phyloP scores from a whole-genome alignment of 2,329 filamentous ascomycete species.

The Ascochyta pisi region DNA sequence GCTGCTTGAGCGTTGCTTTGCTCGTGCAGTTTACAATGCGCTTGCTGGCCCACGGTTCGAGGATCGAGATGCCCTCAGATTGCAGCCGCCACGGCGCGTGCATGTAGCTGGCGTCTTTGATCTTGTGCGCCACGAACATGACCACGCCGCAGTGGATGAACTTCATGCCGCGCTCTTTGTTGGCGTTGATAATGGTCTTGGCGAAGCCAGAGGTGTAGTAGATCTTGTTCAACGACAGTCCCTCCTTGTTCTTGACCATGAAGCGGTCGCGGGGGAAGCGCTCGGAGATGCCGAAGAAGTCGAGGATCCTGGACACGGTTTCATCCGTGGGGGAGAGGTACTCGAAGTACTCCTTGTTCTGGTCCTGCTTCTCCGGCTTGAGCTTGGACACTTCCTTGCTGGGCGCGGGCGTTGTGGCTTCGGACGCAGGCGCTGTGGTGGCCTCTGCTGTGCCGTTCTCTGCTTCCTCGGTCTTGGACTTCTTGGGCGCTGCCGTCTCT shows the following conservation, averaged over 20 bases:
- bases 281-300: slow-evolving; percentile 83
- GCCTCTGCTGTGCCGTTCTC: slow-evolving; percentile 21
- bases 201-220: slow-evolving; percentile 92
- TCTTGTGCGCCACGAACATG: slow-evolving; percentile 74
- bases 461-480: slow-evolving; percentile 40
- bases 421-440: slow-evolving; percentile 24
- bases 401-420: slow-evolving; percentile 17
- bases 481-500: slow-evolving; percentile 38
- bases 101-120: slow-evolving; percentile 96
- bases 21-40: slow-evolving; percentile 78
- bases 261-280: slow-evolving; percentile 90
- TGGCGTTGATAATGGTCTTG: slow-evolving; percentile 82
- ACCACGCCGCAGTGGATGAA: slow-evolving; percentile 97
- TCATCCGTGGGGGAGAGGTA: slow-evolving; percentile 78
- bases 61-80: slow-evolving; percentile 87
- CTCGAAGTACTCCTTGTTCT: slow-evolving; percentile 87
- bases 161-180: slow-evolving; percentile 90
- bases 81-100: slow-evolving; percentile 94
- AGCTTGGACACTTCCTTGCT: slow-evolving; percentile 37
- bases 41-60: slow-evolving; percentile 87
- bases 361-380: slow-evolving; percentile 58
- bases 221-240: slow-evolving; percentile 88
- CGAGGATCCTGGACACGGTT: slow-evolving; percentile 77
- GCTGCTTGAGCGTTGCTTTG: slow-evolving; percentile 78
- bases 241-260: slow-evolving; percentile 92